Evolutionary conservation across 2,329 filamentous ascomycete genomes (phyloP), one percentile per base, ranked within the genome.

Genomic region (Colletotrichum scovillei): DNA sequence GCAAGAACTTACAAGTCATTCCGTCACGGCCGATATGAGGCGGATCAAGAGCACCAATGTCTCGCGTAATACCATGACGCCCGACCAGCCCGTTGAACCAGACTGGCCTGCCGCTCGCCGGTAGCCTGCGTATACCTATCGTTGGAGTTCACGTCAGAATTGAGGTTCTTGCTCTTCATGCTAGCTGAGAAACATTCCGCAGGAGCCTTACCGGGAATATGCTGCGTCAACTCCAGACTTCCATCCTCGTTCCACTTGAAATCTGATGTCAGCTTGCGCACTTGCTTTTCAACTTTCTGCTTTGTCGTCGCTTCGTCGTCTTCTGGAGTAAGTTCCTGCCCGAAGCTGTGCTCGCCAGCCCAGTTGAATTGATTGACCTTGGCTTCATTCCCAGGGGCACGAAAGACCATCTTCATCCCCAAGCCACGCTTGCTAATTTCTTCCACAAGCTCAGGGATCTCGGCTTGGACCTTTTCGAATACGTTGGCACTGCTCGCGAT

Each of bases 291-390:
- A 1, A 71, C 70, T 53, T 76, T 75, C 4, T 60, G 24, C 24
- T 53, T 62, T 11, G 8, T 69, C 1, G 69, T 74, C 30, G 24
- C 58, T 5, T 72, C 69, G 30, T 75, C 67, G 11, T 76, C 73
- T 2, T 28, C 12, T 69, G 79, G 19, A 74, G 80, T 62, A 74
- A 82, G 53, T 72, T 82, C 3, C 71, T 81, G 5, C 73, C 79
- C 11, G 78, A 82, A 67, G 76, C 80, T 12, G 78, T 67, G 68
- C 63, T 74, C 42, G 19, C 72, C 68, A 1, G 72, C 68, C 72
- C 72, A 77, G 9, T 73, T 76, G 62, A 76, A 77, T 8, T 64
- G 63, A 42, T 77, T 77, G 26, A 71, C 67, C 32, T 69, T 52
- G 32, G 60, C 75, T 59, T 77, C 76, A 1, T 74, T 57, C 5